These are phyloP conservation scores for Syzygium syzygioides DNA, from an alignment of 441 rosid genomes.

Conservation along the genomic window DNA sequence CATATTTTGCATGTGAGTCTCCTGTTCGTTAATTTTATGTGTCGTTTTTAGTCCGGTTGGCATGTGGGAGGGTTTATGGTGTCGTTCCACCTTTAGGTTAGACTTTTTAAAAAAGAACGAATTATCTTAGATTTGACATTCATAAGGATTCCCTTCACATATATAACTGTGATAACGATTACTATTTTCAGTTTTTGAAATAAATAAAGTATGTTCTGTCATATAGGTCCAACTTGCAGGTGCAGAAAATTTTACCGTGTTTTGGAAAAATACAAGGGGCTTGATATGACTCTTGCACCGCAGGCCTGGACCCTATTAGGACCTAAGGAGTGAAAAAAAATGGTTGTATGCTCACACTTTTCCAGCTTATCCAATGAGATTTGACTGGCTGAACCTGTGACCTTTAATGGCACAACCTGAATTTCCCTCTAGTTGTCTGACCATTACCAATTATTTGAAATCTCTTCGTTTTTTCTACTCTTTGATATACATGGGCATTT, in stretches of 20 bases:
- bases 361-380: background rate
- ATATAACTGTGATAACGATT: background rate
- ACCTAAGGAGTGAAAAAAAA: background rate
- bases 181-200: background rate
- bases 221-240: background rate
- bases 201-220: background rate
- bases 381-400: background rate
- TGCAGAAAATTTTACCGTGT: background rate
- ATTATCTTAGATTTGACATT: background rate
- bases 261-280: background rate
- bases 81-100: background rate
- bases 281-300: background rate
- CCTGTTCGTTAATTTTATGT: background rate
- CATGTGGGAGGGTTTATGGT: background rate
- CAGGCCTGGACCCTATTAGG: background rate
- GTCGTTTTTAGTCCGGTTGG: background rate
- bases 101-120: background rate
- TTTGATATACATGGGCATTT: background rate
- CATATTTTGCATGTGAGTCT: background rate
- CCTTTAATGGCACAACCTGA: background rate
- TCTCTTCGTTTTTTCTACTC: background rate
- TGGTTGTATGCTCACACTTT: background rate
- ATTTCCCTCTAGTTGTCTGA: background rate
- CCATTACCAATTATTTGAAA: background rate
- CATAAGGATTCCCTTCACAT: background rate